A percentile compares a stretch with the other conserved stretches of the same genome.
phyloP scores from a whole-genome alignment of 495 filamentous ascomycete species.

The Penicillium bovifimosum region DNA sequence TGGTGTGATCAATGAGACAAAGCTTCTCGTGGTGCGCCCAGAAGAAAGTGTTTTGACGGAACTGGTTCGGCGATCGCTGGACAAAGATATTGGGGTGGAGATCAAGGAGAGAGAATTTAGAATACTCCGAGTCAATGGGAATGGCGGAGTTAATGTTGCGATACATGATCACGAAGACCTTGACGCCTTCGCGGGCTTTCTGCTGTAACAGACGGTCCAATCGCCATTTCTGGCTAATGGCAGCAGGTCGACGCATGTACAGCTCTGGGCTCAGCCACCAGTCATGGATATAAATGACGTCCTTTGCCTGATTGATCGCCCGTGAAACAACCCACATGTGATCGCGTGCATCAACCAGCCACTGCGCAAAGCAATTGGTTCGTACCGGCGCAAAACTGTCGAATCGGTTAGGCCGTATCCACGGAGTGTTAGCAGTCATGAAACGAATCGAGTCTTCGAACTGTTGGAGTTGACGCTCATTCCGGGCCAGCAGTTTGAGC shows the following conservation, averaged over 20 bases:
- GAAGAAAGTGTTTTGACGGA: constrained; percentile 99
- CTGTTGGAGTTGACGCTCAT: constrained; percentile 80
- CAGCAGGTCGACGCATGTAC: constrained; percentile 90
- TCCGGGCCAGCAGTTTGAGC: constrained; percentile 85
- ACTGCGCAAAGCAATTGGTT: constrained; percentile 82
- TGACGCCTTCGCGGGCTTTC: constrained; percentile 92
- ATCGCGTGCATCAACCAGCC: constrained; percentile 94
- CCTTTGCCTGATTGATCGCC: constrained; percentile 94
- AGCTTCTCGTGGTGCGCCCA: constrained; percentile 99
- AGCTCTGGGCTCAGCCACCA: constrained; percentile 98
- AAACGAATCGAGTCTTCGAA: constrained; percentile 88
- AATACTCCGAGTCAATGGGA: constrained; percentile 98
- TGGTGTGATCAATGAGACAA: constrained; percentile 88
- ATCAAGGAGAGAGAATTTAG: constrained; percentile 94
- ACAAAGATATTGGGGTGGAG: constrained; percentile 95
- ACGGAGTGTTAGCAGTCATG: constrained; percentile 75
- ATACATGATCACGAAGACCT: constrained; percentile 98
- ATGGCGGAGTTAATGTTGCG: constrained; percentile 97
- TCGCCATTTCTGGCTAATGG: constrained; percentile 98
- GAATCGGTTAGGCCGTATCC: constrained; percentile 80
- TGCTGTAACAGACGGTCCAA: constrained; percentile 89
- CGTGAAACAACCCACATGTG: constrained; percentile 99
- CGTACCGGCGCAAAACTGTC: constrained; percentile 91
- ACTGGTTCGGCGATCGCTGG: constrained; percentile 92
- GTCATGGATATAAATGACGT: constrained; percentile 99